A percentile compares a stretch with the other conserved stretches of the same genome.
Evolutionary conservation across 1,139 yeast genomes (phyloP).

Genomic region (Sugiyamaella xylanicola): DNA sequence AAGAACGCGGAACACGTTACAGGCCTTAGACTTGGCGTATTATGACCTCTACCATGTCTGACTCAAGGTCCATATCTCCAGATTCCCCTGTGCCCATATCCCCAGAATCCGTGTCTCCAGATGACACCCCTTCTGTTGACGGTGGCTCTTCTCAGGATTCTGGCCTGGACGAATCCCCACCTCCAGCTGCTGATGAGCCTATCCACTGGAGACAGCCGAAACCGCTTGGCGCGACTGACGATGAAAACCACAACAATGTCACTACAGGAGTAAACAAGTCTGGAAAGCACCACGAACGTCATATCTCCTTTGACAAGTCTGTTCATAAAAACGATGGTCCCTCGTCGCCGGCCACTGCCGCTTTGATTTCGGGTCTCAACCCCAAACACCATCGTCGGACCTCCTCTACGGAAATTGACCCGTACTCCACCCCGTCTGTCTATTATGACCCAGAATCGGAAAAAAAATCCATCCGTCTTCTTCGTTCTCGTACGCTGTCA

Average conservation of each 20-base stretch:
- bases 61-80: not conserved
- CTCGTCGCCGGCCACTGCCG: not conserved
- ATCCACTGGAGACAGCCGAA: constrained; percentile 5
- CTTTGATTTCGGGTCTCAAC: not conserved
- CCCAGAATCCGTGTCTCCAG: not conserved
- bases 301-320: constrained; percentile 12
- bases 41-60: not conserved
- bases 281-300: constrained; percentile 6
- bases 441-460: constrained; percentile 66
- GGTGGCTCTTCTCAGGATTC: not conserved
- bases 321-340: constrained; percentile 10
- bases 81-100: not conserved
- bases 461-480: constrained; percentile 34
- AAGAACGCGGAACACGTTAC: too few relatives aligned
- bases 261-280: not conserved
- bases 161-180: not conserved
- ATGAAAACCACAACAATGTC: not conserved
- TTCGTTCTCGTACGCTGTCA: constrained; percentile 35
- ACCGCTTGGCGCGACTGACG: not conserved
- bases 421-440: constrained; percentile 65
- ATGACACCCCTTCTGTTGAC: not conserved
- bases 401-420: constrained; percentile 45
- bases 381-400: constrained; percentile 15
- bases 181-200: not conserved
- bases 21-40: too few relatives aligned